Conservation (phyloP, 2,329 filamentous ascomycete genomes). For the Hypoxylon sp. region DNA sequence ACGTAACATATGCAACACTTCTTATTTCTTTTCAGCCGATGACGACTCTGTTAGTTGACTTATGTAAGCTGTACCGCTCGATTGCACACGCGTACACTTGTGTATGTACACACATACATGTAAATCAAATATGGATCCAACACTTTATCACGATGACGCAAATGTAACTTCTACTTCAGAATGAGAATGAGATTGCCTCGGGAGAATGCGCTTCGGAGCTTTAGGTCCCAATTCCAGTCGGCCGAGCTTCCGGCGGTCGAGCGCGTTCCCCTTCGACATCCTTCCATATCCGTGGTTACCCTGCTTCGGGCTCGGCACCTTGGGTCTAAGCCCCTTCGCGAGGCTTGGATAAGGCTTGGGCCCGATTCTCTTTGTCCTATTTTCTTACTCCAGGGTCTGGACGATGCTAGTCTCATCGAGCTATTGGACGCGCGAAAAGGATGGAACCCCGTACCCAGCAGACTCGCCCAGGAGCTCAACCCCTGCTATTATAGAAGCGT, state of each 20-base stretch:
- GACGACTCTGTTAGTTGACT: neutral
- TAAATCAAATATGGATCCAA: conserved; percentile 14
- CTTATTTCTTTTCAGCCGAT: conserved; percentile 2
- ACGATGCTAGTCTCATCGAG: conserved; percentile 13
- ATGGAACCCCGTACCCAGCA: conserved; percentile 35
- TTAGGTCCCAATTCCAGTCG: conserved; percentile 32
- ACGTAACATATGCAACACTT: conserved; percentile 4
- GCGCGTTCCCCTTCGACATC: conserved; percentile 13
- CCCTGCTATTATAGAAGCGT: conserved; percentile 23
- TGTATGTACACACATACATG: conserved; percentile 1
- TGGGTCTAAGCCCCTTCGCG: conserved; percentile 13
- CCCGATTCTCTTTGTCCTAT: conserved; percentile 6
- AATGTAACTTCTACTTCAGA: conserved; percentile 23
- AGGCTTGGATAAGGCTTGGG: conserved; percentile 21
- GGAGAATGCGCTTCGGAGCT: conserved; percentile 25
- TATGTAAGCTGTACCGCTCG: neutral
- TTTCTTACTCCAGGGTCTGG: conserved; percentile 24
- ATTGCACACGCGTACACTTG: conserved; percentile 11
- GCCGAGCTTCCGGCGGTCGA: conserved; percentile 26
- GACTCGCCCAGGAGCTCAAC: conserved; percentile 22
- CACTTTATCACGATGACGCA: conserved; percentile 35
- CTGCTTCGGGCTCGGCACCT: conserved; percentile 38
- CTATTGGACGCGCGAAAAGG: conserved; percentile 34
- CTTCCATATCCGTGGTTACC: conserved; percentile 30
- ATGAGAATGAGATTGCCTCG: too few relatives aligned